phyloP scores from a whole-genome alignment of 1,284 basidiomycete genomes.

The Sutorius eximius region DNA sequence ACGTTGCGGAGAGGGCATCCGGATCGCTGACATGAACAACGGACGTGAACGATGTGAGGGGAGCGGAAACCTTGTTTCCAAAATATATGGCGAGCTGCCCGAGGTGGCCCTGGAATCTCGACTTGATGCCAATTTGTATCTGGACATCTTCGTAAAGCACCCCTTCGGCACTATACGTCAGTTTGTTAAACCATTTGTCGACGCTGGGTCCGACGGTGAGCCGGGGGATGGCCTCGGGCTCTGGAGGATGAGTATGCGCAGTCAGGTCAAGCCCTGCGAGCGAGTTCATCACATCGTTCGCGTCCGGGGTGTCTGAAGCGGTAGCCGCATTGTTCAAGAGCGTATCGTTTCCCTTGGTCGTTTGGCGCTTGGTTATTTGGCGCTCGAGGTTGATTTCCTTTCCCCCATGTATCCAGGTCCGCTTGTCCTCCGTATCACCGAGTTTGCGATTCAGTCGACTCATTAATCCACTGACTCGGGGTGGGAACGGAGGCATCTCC shows the following conservation, averaged over 20 bases:
- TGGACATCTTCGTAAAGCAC: constrained; percentile 95
- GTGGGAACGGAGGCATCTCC: constrained; percentile 98
- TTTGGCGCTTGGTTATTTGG: constrained; percentile 50
- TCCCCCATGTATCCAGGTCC: constrained; percentile 94
- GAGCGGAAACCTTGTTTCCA: constrained; percentile 90
- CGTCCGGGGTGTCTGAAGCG: constrained; percentile 24
- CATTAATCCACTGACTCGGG: constrained; percentile 88
- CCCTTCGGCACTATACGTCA: constrained; percentile 81
- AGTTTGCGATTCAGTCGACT: constrained; percentile 86
- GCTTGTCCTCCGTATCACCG: constrained; percentile 87
- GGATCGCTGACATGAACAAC: constrained; percentile 74
- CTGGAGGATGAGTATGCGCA: constrained; percentile 14
- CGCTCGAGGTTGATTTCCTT: constrained; percentile 87
- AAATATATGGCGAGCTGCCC: constrained; percentile 93
- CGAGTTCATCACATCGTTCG: constrained; percentile 67
- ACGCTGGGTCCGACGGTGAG: constrained; percentile 69
- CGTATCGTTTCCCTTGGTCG: constrained; percentile 34
- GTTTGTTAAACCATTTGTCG: constrained; percentile 88
- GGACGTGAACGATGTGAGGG: constrained; percentile 88
- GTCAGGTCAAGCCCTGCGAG: constrained; percentile 68
- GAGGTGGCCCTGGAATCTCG: constrained; percentile 89
- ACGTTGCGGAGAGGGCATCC: constrained; percentile 74
- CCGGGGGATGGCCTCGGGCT: constrained; percentile 41
- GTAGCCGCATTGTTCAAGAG: constrained; percentile 28
- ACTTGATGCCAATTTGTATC: constrained; percentile 95